A percentile compares a stretch with the other conserved stretches of the same genome.
Evolutionary conservation across 148 eudicot genomes (phyloP).

Genomic region (Fagopyrum esculentum): DNA sequence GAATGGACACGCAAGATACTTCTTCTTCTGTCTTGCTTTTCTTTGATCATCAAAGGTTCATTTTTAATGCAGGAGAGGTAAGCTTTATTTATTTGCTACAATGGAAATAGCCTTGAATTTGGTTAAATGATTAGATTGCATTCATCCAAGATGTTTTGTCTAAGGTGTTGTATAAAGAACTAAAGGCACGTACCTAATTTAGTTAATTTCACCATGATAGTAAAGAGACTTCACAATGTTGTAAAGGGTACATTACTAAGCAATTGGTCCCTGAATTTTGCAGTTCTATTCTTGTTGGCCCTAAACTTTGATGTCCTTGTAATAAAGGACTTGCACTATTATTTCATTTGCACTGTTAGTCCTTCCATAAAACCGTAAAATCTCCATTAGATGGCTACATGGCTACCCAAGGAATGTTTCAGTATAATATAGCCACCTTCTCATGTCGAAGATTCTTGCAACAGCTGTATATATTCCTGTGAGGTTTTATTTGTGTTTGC

Average conservation of each 20-base stretch:
- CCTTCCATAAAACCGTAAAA: neutral
- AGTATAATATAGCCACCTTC: too few relatives aligned
- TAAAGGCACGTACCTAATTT: neutral
- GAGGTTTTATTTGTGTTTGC: neutral
- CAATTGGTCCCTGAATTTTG: neutral
- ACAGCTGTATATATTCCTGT: neutral
- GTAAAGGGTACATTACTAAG: neutral
- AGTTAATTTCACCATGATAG: neutral
- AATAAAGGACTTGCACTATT: neutral
- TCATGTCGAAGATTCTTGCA: neutral
- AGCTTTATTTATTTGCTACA: slow-evolving; percentile 12
- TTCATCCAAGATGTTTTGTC: neutral
- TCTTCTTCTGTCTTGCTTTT: slow-evolving; percentile 82
- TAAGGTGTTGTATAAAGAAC: neutral
- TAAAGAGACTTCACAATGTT: neutral
- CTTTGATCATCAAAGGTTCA: slow-evolving; percentile 85
- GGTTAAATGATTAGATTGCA: neutral
- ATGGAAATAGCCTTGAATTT: neutral
- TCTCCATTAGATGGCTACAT: neutral
- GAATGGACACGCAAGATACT: slow-evolving; percentile 98
- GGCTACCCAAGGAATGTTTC: too few relatives aligned
- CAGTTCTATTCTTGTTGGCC: neutral
- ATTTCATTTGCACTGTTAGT: neutral
- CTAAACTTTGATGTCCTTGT: neutral
- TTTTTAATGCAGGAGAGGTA: slow-evolving; percentile 99